A percentile compares a stretch with the other conserved stretches of the same genome.
phyloP scores from a whole-genome alignment of 2,329 filamentous ascomycete species.

The Myriosclerotinia duriaeana region DNA sequence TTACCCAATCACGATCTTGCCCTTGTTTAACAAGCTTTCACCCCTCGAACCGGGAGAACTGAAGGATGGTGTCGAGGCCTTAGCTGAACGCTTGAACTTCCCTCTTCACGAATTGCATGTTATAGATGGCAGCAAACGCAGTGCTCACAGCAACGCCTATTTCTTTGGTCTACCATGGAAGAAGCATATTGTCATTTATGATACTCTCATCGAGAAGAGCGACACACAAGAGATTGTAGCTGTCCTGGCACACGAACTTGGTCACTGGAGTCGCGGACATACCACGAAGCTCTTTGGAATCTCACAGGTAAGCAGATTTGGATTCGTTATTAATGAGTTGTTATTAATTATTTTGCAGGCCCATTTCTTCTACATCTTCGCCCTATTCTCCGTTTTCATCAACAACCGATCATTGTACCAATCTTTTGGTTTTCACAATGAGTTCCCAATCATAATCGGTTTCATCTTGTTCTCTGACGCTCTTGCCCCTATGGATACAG shows the following conservation, averaged over 20 bases:
- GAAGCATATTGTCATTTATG: slow-evolving; percentile 99
- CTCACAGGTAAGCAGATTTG: slow-evolving; percentile 60
- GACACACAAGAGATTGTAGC: slow-evolving; percentile 89
- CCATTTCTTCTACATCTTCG: slow-evolving; percentile 95
- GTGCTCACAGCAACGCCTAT: slow-evolving; percentile 86
- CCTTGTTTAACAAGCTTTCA: slow-evolving; percentile 97
- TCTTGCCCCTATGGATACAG: slow-evolving; percentile 88
- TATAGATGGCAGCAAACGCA: slow-evolving; percentile 88
- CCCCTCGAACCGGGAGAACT: slow-evolving; percentile 83
- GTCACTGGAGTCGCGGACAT: slow-evolving; percentile 95
- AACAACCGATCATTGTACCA: slow-evolving; percentile 90
- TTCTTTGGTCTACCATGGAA: slow-evolving; percentile 99
- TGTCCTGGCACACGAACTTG: slow-evolving; percentile 91
- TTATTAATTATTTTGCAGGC: slow-evolving; percentile 53
- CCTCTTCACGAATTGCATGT: slow-evolving; percentile 91
- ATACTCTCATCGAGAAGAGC: slow-evolving; percentile 95
- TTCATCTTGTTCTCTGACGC: slow-evolving; percentile 98
- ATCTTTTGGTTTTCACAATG: slow-evolving; percentile 81
- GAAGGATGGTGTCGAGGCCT: slow-evolving; percentile 81
- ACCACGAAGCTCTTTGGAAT: slow-evolving; percentile 89
- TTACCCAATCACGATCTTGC: slow-evolving; percentile 91
- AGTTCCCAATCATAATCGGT: slow-evolving; percentile 91
- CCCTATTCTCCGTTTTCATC: slow-evolving; percentile 95
- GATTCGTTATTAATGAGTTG: not conserved
- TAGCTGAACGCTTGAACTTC: slow-evolving; percentile 83